A percentile compares a stretch with the other conserved stretches of the same genome.
Evolutionary conservation across 2,329 filamentous ascomycete genomes (phyloP).

Genomic region (Aspergillus hiratsukae): DNA sequence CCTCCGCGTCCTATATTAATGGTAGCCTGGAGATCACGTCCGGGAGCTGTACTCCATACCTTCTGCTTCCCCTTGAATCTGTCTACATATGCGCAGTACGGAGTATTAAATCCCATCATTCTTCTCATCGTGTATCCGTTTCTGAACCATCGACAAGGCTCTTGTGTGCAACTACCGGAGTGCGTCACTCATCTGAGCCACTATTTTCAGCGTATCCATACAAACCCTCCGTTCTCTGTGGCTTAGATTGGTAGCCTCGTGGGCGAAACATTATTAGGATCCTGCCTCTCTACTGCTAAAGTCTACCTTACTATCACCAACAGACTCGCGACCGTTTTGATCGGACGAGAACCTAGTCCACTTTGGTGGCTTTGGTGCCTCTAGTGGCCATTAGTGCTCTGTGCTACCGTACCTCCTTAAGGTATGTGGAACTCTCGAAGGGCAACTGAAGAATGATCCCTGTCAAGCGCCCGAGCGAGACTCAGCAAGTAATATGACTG

Average conservation of each 20-base stretch:
- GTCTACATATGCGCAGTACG: background rate
- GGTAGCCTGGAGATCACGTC: background rate
- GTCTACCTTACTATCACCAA: background rate
- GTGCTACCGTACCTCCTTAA: background rate
- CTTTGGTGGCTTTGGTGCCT: background rate
- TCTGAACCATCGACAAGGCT: background rate
- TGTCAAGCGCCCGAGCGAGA: constrained; percentile 2
- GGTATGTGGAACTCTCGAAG: background rate
- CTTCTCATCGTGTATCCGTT: background rate
- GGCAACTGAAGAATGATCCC: background rate
- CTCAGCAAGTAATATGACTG: constrained; percentile 17
- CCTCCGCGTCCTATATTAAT: background rate
- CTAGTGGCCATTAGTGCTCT: background rate
- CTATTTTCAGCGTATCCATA: no score
- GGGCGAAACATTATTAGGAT: background rate
- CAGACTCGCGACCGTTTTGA: background rate
- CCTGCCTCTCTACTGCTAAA: background rate
- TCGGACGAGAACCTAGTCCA: background rate
- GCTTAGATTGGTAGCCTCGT: background rate
- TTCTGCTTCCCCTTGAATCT: background rate
- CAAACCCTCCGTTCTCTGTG: background rate
- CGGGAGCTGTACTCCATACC: background rate
- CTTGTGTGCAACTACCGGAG: background rate
- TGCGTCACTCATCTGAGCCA: no score
- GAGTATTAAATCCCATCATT: background rate